Evolutionary conservation across 1,139 yeast species (phyloP), one percentile per base, ranked within the genome.

Genomic region (Ogataea hybrid): DNA sequence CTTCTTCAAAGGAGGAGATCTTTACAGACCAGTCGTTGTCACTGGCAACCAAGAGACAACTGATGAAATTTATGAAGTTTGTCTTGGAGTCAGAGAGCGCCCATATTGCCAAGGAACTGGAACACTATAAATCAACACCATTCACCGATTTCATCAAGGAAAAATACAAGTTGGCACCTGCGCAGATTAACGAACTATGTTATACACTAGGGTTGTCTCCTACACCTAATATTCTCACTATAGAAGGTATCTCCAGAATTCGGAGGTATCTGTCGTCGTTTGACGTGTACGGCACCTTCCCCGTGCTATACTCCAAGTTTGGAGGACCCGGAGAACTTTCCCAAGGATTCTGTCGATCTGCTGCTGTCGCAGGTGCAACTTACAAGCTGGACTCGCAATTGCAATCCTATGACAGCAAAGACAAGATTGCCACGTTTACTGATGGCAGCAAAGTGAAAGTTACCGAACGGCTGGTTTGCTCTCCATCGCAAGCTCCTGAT

Each of bases 351-450:
- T 90, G 97, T 65, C 77, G 99, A 53, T 84, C 95, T 46, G 97
- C 98, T 5, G 98, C 99, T 11, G 98, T 92, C 48, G 97, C 95
- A 23, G 98, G 97, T 46, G 86, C 97, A 44, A 87, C 95, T 29
- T 92, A 90, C 66, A 89, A 89, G 65, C 72, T 92, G 44, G 79
- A 83, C 59, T 82, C 94, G 15, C 64, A 72, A 36, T 65, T 89
- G 44, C 67, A 69, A 7, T 78, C 79, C 35, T 84, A 71, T 62
- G 92, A 89, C 62, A 79, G 84, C 20, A 65, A 64, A 29, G 68
- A 77, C 35, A 81, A 84, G 58, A 68, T 79, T 27, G 96, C 95
- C 6, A 71, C 72, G 35, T 79, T 92, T 51, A 74, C 77, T 52
- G 97, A 90, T 61, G 94, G 95, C 25, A 76, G 89, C 12, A 68